Percentiles rank a stretch among this genome's conserved stretches.
Conservation (phyloP, 805 yeast genomes). For the Zygosaccharomyces gambellarensis region DNA sequence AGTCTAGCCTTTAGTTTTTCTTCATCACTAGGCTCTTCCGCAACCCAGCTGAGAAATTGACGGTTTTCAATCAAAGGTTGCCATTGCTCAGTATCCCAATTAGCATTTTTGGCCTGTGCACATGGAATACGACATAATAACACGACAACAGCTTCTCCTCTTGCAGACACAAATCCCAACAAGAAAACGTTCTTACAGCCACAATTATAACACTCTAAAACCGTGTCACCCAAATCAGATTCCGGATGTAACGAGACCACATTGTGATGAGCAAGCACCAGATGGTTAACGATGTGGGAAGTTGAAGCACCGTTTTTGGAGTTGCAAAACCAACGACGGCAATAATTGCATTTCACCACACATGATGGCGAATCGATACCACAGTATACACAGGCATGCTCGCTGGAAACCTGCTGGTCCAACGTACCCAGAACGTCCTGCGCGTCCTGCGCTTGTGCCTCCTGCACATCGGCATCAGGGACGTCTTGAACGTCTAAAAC, state of each 20-base stretch:
- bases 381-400: conserved; percentile 62
- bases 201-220: conserved; percentile 85
- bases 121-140: conserved; percentile 86
- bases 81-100: conserved; percentile 90
- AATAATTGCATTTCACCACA: conserved; percentile 70
- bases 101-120: conserved; percentile 64
- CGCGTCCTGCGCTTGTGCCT: conserved; percentile 5
- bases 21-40: conserved; percentile 61
- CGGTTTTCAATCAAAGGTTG: conserved; percentile 78
- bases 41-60: conserved; percentile 77
- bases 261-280: conserved; percentile 76
- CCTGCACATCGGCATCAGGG: conserved; percentile 3
- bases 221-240: conserved; percentile 81
- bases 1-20: conserved; percentile 51
- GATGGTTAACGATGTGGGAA: conserved; percentile 81
- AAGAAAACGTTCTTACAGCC: conserved; percentile 76
- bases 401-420: conserved; percentile 22
- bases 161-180: conserved; percentile 83
- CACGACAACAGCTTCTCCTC: conserved; percentile 80
- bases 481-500: conserved; percentile 1
- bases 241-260: conserved; percentile 70
- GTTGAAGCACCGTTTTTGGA: conserved; percentile 52
- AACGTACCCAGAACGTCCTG: conserved; percentile 3
- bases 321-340: conserved; percentile 89
- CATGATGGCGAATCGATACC: conserved; percentile 60